Base-by-base conservation (phyloP, 805 yeast species). In the Nakazawaea sp. region DNA sequence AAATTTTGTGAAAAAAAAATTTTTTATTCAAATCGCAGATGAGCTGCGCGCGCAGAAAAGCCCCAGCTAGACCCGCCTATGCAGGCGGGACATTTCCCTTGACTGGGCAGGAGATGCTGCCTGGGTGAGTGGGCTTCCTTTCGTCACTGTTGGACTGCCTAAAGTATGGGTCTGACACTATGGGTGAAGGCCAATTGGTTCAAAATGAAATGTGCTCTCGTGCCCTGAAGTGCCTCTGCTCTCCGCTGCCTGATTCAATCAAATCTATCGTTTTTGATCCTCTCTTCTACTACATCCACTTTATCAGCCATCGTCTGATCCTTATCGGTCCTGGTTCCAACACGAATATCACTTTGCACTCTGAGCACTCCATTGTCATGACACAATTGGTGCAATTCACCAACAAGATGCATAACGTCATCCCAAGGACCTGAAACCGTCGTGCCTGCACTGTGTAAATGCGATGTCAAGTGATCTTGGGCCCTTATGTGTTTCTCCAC, bases 351-450 rank as follows among this genome's bases (percentile, higher is more conserved):
- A 44, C 86, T 77, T 54, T 88, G 96, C 36, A 87, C 77, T 53
- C 96, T 69, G 9, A 81, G 69, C 10, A 83, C 75, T 1, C 94
- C 95, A 46, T 72, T 64, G 4, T 67, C 66, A 51, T 87, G 96
- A 36, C 84, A 70, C 31, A 64, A 64, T 50, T 80, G 78, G 51
- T 87, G 96, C 48, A 86, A 61, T 46, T 74, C 71, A 6, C 96
- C 96, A 48, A 87, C 81, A 36, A 85, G 59, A 24, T 68, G 74
- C 76, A 78, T 81, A 1, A 88, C 96, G 38, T 82, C 88, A 50
- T 78, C 76, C 96, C 96, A 88, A n/a, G 87, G 88, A 1, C 96
- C 96, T 49, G 83, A 82, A 40, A 82, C 78, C 2, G 96, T 86
- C 5, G 96, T 87, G 3, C 96, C 96, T 2, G 96, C 96, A 47